These are phyloP conservation scores for Planoprotostelium fungivorum DNA, from an alignment of 78 protist species.

Conservation along the genomic window DNA sequence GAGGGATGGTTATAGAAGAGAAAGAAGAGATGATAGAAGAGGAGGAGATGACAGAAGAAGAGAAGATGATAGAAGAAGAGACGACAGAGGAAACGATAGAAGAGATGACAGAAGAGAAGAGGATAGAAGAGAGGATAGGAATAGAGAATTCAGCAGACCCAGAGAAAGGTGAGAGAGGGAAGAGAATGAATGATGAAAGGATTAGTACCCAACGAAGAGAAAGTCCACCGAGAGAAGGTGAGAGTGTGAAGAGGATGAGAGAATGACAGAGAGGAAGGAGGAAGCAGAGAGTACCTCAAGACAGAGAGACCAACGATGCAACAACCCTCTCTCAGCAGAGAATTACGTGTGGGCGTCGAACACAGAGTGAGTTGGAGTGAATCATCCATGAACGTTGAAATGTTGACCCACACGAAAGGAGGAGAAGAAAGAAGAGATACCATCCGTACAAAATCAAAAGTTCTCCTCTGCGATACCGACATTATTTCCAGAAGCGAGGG, in stretches of 20 bases:
- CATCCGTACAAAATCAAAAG: not conserved
- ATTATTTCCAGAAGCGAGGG: not conserved
- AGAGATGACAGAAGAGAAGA: too few species aligned
- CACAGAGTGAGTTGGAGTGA: not conserved
- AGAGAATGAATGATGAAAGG: too few species aligned
- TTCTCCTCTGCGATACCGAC: not conserved
- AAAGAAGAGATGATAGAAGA: too few species aligned
- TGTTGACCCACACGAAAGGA: not conserved
- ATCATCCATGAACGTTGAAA: not conserved
- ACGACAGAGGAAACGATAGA: too few species aligned
- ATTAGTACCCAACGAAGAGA: too few species aligned
- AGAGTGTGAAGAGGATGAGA: not conserved
- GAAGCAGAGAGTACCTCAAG: not conserved
- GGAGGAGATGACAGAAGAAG: too few species aligned
- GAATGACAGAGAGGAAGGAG: not conserved
- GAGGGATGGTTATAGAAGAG: too few species aligned
- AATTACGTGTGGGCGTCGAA: not conserved
- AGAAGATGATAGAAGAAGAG: too few species aligned
- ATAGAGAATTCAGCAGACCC: too few species aligned
- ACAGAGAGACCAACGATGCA: not conserved
- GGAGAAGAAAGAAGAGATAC: not conserved
- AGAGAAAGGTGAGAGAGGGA: too few species aligned
- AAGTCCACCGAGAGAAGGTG: too few species aligned
- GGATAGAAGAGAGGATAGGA: too few species aligned
- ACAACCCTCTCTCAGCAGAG: not conserved